A percentile compares a stretch with the other conserved stretches of the same genome.
phyloP scores from a whole-genome alignment of 768 basidiomycete species.

The Leucosporidium creatinivorum region DNA sequence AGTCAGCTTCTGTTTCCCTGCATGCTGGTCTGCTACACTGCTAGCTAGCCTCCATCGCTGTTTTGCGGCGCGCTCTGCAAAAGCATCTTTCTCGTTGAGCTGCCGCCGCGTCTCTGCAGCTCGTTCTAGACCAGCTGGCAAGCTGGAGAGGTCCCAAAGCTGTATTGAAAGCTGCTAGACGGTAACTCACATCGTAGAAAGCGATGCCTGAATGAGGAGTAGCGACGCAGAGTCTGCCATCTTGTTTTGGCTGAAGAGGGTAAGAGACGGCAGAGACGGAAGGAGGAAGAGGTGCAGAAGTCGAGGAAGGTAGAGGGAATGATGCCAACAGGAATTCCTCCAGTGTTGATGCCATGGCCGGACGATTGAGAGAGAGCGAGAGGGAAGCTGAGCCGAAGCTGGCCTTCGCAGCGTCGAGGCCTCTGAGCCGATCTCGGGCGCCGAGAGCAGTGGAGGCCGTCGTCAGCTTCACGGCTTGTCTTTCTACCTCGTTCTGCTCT shows the following conservation, averaged over 20 bases:
- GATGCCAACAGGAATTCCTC: no score
- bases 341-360: no score
- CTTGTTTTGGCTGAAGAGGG: background rate
- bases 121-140: background rate
- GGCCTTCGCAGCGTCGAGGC: no score
- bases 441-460: no score
- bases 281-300: background rate
- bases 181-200: conserved; percentile 25
- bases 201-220: conserved; percentile 4
- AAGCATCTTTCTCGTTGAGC: background rate
- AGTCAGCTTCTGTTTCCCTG: background rate
- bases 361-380: no score
- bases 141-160: background rate
- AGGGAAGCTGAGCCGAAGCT: no score
- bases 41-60: background rate
- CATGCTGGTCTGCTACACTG: background rate
- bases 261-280: background rate
- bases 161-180: background rate
- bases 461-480: no score
- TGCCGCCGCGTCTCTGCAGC: background rate
- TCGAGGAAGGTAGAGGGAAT: no score
- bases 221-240: background rate
- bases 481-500: no score
- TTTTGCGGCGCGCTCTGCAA: background rate
- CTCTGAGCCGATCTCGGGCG: no score